Percentiles rank a stretch among this genome's conserved stretches.
phyloP scores from a whole-genome alignment of 805 yeast genomes.

The Candida broadrunensis region DNA sequence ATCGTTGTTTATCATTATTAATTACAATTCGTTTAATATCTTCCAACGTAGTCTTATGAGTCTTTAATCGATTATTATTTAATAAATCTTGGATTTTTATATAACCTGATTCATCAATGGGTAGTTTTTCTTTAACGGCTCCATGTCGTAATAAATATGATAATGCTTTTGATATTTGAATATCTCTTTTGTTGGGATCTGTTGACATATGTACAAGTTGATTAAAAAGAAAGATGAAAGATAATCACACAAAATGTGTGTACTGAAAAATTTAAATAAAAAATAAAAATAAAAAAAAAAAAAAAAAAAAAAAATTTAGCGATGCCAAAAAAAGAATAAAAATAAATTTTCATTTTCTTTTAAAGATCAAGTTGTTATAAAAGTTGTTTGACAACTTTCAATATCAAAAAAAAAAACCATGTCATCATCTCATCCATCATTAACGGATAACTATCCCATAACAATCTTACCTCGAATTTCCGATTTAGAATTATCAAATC shows the following conservation, averaged over 20 bases:
- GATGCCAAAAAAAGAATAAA: too few relatives aligned
- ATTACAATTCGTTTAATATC: conserved; percentile 63
- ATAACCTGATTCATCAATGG: conserved; percentile 68
- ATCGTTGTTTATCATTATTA: conserved; percentile 70
- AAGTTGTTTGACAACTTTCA: too few relatives aligned
- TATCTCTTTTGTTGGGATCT: conserved; percentile 33
- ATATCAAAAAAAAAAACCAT: too few relatives aligned
- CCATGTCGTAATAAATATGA: conserved; percentile 84
- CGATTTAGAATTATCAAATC: conserved; percentile 21
- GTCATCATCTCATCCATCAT: conserved; percentile 8
- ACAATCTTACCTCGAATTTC: conserved; percentile 31
- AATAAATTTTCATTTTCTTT: too few relatives aligned
- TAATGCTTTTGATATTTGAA: conserved; percentile 66
- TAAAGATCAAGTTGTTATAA: too few relatives aligned
- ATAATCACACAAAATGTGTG: too few relatives aligned
- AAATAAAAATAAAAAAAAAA: too few relatives aligned
- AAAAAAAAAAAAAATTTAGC: too few relatives aligned
- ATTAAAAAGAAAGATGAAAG: too few relatives aligned
- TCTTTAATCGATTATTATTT: conserved; percentile 54
- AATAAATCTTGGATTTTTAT: conserved; percentile 54
- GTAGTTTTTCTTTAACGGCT: conserved; percentile 64
- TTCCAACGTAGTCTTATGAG: conserved; percentile 49
- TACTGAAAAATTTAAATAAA: too few relatives aligned
- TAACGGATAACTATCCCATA: conserved; percentile 30
- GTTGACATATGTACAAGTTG: not conserved